A percentile compares a stretch with the other conserved stretches of the same genome.
These are phyloP conservation scores for Plasmodium blacklocki DNA, from an alignment of 169 alveolate species.

Conservation along the genomic window DNA sequence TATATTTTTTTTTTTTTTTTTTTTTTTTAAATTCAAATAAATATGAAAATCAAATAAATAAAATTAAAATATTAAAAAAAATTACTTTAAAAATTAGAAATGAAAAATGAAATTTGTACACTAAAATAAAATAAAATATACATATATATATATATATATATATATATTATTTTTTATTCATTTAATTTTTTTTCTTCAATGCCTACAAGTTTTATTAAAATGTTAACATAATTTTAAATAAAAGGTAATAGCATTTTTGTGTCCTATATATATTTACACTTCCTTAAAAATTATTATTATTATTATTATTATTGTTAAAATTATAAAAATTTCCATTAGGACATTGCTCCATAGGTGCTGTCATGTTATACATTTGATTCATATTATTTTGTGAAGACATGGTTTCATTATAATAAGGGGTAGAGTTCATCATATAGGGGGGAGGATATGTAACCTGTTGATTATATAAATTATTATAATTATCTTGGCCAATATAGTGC, in stretches of 20 bases:
- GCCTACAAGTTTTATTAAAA: too few species aligned
- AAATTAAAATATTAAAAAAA: not conserved
- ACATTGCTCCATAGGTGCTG: slow-evolving; percentile 45
- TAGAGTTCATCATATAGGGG: slow-evolving; percentile 25
- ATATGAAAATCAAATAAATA: not conserved
- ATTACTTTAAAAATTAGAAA: slow-evolving; percentile 22
- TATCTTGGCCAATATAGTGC: slow-evolving; percentile 42
- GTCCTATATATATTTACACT: too few species aligned
- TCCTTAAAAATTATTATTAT: too few species aligned
- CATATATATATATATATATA: too few species aligned
- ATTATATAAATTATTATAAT: slow-evolving; percentile 21
- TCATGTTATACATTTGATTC: slow-evolving; percentile 33
- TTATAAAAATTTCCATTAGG: slow-evolving; percentile 33
- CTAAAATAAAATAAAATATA: too few species aligned
- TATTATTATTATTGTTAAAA: slow-evolving; percentile 16
- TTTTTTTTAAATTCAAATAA: too few species aligned
- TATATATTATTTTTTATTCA: too few species aligned
- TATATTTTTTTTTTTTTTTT: too few species aligned
- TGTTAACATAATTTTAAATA: too few species aligned
- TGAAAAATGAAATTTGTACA: not conserved
- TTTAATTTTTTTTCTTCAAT: too few species aligned
- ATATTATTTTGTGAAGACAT: slow-evolving; percentile 38
- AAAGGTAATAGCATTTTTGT: too few species aligned
- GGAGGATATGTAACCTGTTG: slow-evolving; percentile 43
- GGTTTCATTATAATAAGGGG: slow-evolving; percentile 6